Percentiles rank a stretch among this genome's conserved stretches.
phyloP scores from a whole-genome alignment of 2,329 filamentous ascomycete genomes.

The Cladosporium sp. region DNA sequence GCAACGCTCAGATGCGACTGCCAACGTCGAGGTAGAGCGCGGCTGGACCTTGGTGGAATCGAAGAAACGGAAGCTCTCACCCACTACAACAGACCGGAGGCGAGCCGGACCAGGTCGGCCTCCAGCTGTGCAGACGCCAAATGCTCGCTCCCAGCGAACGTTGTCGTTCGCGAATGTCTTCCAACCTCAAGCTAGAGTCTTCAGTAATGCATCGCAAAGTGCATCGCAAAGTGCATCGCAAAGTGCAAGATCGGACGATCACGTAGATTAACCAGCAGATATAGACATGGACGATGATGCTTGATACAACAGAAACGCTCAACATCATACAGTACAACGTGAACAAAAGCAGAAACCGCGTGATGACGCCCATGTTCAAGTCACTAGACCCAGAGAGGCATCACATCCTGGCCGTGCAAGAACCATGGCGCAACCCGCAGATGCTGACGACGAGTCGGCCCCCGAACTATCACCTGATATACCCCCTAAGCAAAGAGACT shows the following conservation, averaged over 20 bases:
- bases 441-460: neutral
- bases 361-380: neutral
- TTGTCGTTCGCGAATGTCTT: too few relatives aligned
- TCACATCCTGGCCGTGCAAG: neutral
- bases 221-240: neutral
- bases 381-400: neutral
- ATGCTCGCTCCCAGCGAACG: too few relatives aligned
- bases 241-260: neutral
- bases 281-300: neutral
- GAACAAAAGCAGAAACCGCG: constrained; percentile 1
- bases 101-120: too few relatives aligned
- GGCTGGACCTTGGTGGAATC: too few relatives aligned
- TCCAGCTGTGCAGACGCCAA: too few relatives aligned
- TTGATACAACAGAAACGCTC: neutral
- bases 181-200: too few relatives aligned
- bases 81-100: too few relatives aligned
- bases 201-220: neutral
- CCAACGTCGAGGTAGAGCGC: too few relatives aligned
- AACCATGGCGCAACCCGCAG: neutral
- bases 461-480: neutral
- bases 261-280: neutral
- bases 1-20: too few relatives aligned
- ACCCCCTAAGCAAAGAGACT: neutral
- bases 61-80: too few relatives aligned
- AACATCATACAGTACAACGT: constrained; percentile 1